Evolutionary conservation across 441 rosid genomes (phyloP).

Genomic region (Pelargonium australe): DNA sequence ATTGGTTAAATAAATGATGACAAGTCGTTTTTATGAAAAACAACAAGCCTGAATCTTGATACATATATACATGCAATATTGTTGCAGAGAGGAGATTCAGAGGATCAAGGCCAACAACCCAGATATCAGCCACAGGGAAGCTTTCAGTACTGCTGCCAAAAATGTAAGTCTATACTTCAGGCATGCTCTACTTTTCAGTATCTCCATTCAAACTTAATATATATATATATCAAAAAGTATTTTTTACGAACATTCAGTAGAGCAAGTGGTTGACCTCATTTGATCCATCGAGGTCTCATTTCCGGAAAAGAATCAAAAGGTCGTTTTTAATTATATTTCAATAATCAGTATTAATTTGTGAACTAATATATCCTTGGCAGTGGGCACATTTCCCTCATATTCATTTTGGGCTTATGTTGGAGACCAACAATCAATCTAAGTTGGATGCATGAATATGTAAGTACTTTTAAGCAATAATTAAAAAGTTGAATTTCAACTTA

Average conservation of each 20-base stretch:
- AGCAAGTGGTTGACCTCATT: too few relatives aligned
- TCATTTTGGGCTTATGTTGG: conserved; percentile 84
- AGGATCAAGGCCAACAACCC: conserved; percentile 93
- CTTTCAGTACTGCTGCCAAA: conserved; percentile 96
- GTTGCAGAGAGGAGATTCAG: conserved; percentile 84
- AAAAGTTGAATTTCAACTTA: too few relatives aligned
- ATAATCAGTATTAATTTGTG: neutral
- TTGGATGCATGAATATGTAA: conserved; percentile 38
- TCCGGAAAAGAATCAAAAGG: too few relatives aligned
- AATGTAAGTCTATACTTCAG: conserved; percentile 45
- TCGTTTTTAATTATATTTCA: too few relatives aligned
- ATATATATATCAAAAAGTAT: neutral
- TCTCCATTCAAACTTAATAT: neutral
- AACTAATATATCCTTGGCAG: conserved; percentile 27
- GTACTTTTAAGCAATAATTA: conserved; percentile 16
- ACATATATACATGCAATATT: neutral
- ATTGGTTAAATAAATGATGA: neutral
- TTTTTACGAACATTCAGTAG: too few relatives aligned
- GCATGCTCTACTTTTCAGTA: neutral
- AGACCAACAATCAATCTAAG: conserved; percentile 61
- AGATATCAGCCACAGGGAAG: conserved; percentile 92
- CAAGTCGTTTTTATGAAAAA: neutral
- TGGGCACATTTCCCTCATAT: conserved; percentile 98
- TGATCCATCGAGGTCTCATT: too few relatives aligned
- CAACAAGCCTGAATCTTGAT: neutral